Evolutionary conservation across 768 basidiomycete genomes (phyloP).

Genomic region (Tylopilus felleus): DNA sequence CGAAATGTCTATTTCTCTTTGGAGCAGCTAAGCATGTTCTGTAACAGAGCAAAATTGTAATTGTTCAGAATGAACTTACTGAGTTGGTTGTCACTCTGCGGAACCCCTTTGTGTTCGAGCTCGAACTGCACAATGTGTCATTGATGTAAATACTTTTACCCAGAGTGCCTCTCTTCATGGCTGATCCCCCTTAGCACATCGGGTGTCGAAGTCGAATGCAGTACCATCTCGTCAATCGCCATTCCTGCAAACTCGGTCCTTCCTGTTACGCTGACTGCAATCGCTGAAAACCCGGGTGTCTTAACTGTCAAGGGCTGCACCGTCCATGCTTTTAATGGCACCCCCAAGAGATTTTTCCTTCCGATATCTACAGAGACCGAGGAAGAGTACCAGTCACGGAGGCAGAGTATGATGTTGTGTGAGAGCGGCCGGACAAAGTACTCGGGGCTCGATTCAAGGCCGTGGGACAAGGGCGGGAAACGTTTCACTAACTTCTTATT

Average conservation of each 20-base stretch:
- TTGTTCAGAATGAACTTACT: constrained; percentile 79
- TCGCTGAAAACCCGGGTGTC: constrained; percentile 58
- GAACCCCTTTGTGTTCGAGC: constrained; percentile 90
- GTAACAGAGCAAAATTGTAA: constrained; percentile 51
- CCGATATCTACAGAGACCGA: constrained; percentile 73
- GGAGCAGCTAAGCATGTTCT: background rate
- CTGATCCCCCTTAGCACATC: constrained; percentile 58
- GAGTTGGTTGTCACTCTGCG: constrained; percentile 83
- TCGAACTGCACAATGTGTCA: constrained; percentile 79
- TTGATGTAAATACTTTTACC: constrained; percentile 56
- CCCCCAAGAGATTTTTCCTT: constrained; percentile 66
- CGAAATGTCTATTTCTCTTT: background rate
- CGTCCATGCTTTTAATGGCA: constrained; percentile 73
- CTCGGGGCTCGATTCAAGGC: constrained; percentile 66
- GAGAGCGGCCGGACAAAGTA: constrained; percentile 73
- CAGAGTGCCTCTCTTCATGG: background rate
- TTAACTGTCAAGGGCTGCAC: constrained; percentile 76
- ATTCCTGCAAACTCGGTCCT: constrained; percentile 77
- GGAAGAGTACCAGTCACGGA: constrained; percentile 54
- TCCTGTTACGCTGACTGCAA: constrained; percentile 66
- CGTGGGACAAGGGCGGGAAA: constrained; percentile 52
- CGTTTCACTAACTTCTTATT: constrained; percentile 31
- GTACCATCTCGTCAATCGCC: constrained; percentile 51
- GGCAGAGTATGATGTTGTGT: constrained; percentile 56
- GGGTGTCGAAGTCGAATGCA: constrained; percentile 71